Evolutionary conservation across 148 eudicot genomes (phyloP).

Genomic region (Arbutus unedo): DNA sequence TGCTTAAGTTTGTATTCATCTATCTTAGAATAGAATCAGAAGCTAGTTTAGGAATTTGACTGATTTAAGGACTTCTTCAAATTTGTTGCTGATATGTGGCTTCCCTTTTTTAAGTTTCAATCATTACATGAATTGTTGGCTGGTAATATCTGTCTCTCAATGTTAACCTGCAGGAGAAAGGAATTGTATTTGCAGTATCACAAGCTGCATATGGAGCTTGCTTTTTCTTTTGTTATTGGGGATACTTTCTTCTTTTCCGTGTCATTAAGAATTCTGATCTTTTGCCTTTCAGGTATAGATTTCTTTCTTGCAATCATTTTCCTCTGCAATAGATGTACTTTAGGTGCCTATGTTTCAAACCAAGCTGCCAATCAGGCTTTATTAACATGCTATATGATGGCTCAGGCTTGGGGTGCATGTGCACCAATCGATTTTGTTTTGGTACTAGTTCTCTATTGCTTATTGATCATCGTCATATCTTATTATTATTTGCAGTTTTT

Average conservation of each 20-base stretch:
- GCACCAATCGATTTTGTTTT: background rate
- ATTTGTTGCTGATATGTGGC: background rate
- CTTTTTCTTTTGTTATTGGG: constrained; percentile 85
- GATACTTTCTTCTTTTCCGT: constrained; percentile 64
- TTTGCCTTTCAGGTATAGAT: constrained; percentile 78
- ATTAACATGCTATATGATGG: background rate
- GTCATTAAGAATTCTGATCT: constrained; percentile 44
- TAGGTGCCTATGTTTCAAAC: constrained; percentile 2
- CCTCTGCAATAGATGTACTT: background rate
- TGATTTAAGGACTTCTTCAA: background rate
- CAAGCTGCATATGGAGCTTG: constrained; percentile 87
- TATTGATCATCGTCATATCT: background rate
- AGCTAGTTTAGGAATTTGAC: background rate
- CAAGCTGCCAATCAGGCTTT: background rate
- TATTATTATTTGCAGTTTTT: background rate
- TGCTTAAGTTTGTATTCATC: background rate
- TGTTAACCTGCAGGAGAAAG: constrained; percentile 66
- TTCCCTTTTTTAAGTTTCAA: background rate
- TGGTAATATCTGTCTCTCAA: constrained; percentile 9
- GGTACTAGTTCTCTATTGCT: background rate
- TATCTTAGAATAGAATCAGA: background rate
- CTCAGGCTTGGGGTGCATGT: background rate
- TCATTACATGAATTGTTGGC: background rate
- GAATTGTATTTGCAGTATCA: constrained; percentile 72
- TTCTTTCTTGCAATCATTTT: background rate